Conservation (phyloP, 345 rosid species). For the Mallotus nudiflorus region DNA sequence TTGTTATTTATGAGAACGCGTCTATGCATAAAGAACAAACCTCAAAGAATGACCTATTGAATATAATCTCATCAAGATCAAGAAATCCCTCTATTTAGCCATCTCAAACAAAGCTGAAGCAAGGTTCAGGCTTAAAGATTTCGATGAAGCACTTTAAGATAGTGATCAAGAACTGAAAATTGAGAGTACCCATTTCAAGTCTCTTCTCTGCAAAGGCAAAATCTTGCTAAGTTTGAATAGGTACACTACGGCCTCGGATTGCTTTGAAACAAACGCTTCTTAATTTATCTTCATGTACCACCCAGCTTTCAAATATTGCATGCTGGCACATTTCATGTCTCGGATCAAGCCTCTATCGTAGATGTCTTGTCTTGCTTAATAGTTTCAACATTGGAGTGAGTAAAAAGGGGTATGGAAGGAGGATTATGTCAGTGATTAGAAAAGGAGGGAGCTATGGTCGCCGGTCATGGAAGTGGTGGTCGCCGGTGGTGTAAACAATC, state of each 20-base stretch:
- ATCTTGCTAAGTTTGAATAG: slow-evolving; percentile 58
- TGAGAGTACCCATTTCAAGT: slow-evolving; percentile 69
- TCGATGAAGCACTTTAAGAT: slow-evolving; percentile 50
- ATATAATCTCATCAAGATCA: slow-evolving; percentile 39
- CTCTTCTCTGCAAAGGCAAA: slow-evolving; percentile 81
- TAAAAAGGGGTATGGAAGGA: too few relatives aligned
- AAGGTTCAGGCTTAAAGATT: slow-evolving; percentile 43
- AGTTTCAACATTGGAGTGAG: too few relatives aligned
- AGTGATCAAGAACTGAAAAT: slow-evolving; percentile 63
- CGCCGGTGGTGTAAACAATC: too few relatives aligned
- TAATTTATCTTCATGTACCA: too few relatives aligned
- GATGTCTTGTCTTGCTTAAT: too few relatives aligned
- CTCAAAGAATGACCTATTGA: slow-evolving; percentile 29
- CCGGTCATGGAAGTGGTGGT: too few relatives aligned
- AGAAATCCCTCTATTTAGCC: slow-evolving; percentile 63
- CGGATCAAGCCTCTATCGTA: too few relatives aligned
- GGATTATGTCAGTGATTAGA: too few relatives aligned
- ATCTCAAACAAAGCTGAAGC: slow-evolving; percentile 81
- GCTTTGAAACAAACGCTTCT: slow-evolving; percentile 59
- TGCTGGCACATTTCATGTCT: too few relatives aligned
- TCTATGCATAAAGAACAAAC: slow-evolving; percentile 40
- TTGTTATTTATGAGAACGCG: too few relatives aligned
- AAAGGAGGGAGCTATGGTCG: too few relatives aligned
- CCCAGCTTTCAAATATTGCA: too few relatives aligned
- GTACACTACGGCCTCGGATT: slow-evolving; percentile 65